Percentiles rank a stretch among this genome's conserved stretches.
Evolutionary conservation across 345 rosid genomes (phyloP).

Genomic region (Aquilaria yunnanensis): DNA sequence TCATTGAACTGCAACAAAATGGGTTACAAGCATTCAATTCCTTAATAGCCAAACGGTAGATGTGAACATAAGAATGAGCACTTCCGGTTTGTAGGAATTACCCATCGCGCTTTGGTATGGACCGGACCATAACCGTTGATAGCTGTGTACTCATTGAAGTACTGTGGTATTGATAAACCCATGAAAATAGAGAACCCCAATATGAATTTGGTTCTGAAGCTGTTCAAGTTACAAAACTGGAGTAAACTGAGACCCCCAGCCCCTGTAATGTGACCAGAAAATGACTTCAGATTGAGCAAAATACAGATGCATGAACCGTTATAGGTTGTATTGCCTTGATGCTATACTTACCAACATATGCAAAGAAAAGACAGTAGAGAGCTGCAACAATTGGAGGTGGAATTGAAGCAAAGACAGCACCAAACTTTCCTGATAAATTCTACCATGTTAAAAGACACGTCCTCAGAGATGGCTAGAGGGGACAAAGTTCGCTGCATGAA

Average conservation of each 20-base stretch:
- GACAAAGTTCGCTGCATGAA: conserved; percentile 2
- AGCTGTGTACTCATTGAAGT: conserved; percentile 76
- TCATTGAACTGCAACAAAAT: conserved; percentile 76
- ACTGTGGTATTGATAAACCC: conserved; percentile 80
- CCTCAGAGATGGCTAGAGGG: not conserved
- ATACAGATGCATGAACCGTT: too few relatives aligned
- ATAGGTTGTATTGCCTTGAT: too few relatives aligned
- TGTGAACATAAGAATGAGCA: too few relatives aligned
- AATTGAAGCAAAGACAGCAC: conserved; percentile 85
- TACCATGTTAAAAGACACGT: not conserved
- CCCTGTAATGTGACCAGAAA: conserved; percentile 31
- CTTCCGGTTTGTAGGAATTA: conserved; percentile 8
- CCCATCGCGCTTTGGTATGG: conserved; percentile 75
- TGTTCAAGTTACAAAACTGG: conserved; percentile 87
- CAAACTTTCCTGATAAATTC: conserved; percentile 60
- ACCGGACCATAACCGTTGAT: conserved; percentile 42
- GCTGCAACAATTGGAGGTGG: conserved; percentile 79
- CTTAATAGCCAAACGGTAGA: too few relatives aligned
- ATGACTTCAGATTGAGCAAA: not conserved
- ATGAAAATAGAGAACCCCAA: conserved; percentile 82
- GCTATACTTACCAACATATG: conserved; percentile 63
- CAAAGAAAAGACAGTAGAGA: conserved; percentile 66
- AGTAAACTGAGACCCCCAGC: conserved; percentile 71
- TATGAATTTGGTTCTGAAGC: conserved; percentile 68
- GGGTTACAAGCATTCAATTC: not conserved